These are phyloP conservation scores for Boletus edulis DNA, from an alignment of 768 basidiomycete species.

Conservation along the genomic window DNA sequence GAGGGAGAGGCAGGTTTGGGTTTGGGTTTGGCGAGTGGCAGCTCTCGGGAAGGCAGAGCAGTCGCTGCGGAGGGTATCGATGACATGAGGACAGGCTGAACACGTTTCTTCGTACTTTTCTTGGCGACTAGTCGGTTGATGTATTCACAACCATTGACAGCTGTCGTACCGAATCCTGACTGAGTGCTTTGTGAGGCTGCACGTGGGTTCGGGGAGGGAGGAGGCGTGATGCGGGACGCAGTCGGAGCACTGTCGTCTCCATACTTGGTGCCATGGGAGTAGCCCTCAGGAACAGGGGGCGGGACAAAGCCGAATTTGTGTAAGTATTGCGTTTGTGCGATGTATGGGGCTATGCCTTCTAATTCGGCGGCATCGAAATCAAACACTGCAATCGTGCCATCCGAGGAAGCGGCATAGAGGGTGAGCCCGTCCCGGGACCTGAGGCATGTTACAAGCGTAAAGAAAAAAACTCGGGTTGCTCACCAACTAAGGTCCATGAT, in stretches of 20 bases:
- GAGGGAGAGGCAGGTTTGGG: constrained; percentile 20
- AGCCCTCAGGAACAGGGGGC: constrained; percentile 68
- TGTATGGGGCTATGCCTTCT: constrained; percentile 74
- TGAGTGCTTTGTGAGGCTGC: constrained; percentile 32
- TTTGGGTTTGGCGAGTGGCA: constrained; percentile 22
- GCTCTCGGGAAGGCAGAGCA: constrained; percentile 12
- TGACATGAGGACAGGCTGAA: constrained; percentile 43
- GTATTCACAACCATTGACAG: constrained; percentile 49
- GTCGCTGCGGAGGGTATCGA: constrained; percentile 37
- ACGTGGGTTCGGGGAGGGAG: constrained; percentile 44
- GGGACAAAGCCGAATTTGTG: constrained; percentile 75
- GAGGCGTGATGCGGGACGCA: constrained; percentile 41
- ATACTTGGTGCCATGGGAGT: constrained; percentile 48
- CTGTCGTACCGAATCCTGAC: constrained; percentile 39
- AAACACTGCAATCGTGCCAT: constrained; percentile 91
- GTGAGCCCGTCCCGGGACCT: constrained; percentile 94
- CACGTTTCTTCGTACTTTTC: constrained; percentile 66
- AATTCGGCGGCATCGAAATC: constrained; percentile 77
- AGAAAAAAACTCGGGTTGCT: constrained; percentile 20
- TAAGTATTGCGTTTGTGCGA: constrained; percentile 75
- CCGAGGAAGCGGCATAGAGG: constrained; percentile 92
- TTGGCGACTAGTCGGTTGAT: constrained; percentile 77
- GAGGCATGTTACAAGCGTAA: constrained; percentile 6
- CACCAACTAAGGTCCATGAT: constrained; percentile 97
- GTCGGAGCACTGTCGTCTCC: constrained; percentile 22